phyloP scores from a whole-genome alignment of 1,284 basidiomycete genomes.

The Gymnopus androsaceus region DNA sequence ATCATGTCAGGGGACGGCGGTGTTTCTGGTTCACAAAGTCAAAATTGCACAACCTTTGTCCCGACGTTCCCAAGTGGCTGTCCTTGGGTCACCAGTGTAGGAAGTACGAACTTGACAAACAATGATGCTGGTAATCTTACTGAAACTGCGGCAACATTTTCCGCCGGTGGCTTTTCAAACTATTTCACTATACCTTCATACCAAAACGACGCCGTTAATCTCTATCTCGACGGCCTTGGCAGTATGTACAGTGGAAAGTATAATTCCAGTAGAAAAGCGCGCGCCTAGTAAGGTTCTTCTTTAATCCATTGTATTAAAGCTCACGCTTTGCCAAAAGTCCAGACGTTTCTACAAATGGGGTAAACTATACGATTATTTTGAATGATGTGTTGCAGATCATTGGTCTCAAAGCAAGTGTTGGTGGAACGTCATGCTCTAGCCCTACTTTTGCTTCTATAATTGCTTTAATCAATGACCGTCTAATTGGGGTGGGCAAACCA shows the following conservation, averaged over 20 bases:
- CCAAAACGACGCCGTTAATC: conserved; percentile 30
- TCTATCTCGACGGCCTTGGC: conserved; percentile 30
- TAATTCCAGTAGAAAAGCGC: conserved; percentile 38
- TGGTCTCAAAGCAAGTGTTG: too few species aligned
- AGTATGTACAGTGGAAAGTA: conserved; percentile 34
- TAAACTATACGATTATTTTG: conserved; percentile 29
- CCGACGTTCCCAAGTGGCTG: conserved; percentile 36
- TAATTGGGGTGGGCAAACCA: conserved; percentile 34
- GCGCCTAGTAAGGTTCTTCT: conserved; percentile 48
- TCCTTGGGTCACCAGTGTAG: conserved; percentile 29
- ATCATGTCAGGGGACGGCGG: conserved; percentile 33
- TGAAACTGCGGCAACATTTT: conserved; percentile 36
- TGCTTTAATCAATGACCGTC: conserved; percentile 42
- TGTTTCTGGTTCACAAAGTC: conserved; percentile 34
- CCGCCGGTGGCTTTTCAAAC: conserved; percentile 44
- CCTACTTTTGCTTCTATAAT: conserved; percentile 43
- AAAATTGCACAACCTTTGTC: conserved; percentile 31
- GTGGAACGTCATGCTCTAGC: conserved; percentile 41
- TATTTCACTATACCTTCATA: conserved; percentile 39
- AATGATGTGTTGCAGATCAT: too few species aligned
- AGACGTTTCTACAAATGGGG: too few species aligned
- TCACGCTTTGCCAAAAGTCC: too few species aligned
- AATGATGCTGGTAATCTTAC: too few species aligned
- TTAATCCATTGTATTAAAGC: conserved; percentile 42
- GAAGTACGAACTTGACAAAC: too few species aligned